Evolutionary conservation across 2,329 filamentous ascomycete species (phyloP).

Genomic region (Beauveria scarabaeidicola): DNA sequence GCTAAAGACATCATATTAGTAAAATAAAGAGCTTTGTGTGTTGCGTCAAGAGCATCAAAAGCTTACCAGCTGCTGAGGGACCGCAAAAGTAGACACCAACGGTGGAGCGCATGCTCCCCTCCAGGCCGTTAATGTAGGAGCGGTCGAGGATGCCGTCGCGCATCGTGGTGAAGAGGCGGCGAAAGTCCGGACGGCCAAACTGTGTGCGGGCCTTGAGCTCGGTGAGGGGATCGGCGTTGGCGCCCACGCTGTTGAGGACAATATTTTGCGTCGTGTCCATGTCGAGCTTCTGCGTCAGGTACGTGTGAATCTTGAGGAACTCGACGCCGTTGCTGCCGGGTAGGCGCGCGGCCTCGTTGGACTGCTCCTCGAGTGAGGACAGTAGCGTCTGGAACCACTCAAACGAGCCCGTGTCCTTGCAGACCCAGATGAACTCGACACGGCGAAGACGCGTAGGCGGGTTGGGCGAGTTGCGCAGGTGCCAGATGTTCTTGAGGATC

Average conservation of each 20-base stretch:
- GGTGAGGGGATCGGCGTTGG: constrained; percentile 80
- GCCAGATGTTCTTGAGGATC: constrained; percentile 97
- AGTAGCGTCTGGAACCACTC: constrained; percentile 98
- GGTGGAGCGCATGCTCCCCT: constrained; percentile 67
- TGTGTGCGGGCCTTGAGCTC: constrained; percentile 86
- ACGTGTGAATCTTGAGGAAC: constrained; percentile 96
- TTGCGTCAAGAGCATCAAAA: not conserved
- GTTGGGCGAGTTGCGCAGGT: constrained; percentile 82
- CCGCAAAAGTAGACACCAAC: constrained; percentile 98
- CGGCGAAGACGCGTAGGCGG: constrained; percentile 81
- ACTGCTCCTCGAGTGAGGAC: constrained; percentile 82
- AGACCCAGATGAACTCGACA: constrained; percentile 99
- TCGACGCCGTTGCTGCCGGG: constrained; percentile 63
- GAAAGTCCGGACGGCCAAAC: constrained; percentile 89
- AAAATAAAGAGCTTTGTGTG: not conserved
- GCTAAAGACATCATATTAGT: constrained; percentile 43
- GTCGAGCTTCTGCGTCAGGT: constrained; percentile 89
- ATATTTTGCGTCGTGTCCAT: constrained; percentile 93
- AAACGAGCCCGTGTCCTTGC: constrained; percentile 89
- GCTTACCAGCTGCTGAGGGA: constrained; percentile 60
- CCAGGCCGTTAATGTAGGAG: constrained; percentile 75
- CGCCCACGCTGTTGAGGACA: constrained; percentile 88
- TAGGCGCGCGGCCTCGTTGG: constrained; percentile 57
- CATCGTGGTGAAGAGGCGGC: constrained; percentile 72
- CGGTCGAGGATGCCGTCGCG: constrained; percentile 78